Evolutionary conservation across 2,329 filamentous ascomycete genomes (phyloP).

Genomic region (Botrytis elliptica): DNA sequence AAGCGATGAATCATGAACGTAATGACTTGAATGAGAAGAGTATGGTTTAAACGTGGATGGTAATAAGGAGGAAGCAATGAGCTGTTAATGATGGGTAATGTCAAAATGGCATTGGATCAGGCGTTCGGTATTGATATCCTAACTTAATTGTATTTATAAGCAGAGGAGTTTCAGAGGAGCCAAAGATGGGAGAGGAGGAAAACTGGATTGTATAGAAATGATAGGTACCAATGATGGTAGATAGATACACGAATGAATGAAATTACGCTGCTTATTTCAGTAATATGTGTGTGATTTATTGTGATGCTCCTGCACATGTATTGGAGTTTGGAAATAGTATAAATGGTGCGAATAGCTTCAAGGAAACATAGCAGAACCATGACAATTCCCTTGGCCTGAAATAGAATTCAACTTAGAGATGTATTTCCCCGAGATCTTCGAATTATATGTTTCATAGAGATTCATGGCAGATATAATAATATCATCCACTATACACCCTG

Average conservation of each 20-base stretch:
- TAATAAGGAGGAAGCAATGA: not conserved
- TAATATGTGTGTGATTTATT: not conserved
- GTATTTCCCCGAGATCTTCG: not conserved
- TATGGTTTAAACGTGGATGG: not conserved
- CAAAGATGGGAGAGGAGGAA: not conserved
- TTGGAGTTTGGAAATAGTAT: not conserved
- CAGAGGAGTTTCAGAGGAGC: not conserved
- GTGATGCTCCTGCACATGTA: not conserved
- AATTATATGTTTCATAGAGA: not conserved
- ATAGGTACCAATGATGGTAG: not conserved
- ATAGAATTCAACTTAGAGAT: not conserved
- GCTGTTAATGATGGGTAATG: not conserved
- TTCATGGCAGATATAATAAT: not conserved
- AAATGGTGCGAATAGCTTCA: not conserved
- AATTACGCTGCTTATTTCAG: not conserved
- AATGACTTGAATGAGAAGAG: not conserved
- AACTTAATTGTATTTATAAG: constrained; percentile 2
- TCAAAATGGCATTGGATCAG: not conserved
- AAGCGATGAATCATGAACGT: not conserved
- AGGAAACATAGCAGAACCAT: not conserved
- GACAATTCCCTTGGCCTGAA: not conserved
- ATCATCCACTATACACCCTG: not conserved
- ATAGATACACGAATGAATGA: not conserved
- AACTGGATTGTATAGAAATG: not conserved
- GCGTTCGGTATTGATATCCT: constrained; percentile 3